phyloP scores from a whole-genome alignment of 306 rosid species.

The Mimosa pudica region DNA sequence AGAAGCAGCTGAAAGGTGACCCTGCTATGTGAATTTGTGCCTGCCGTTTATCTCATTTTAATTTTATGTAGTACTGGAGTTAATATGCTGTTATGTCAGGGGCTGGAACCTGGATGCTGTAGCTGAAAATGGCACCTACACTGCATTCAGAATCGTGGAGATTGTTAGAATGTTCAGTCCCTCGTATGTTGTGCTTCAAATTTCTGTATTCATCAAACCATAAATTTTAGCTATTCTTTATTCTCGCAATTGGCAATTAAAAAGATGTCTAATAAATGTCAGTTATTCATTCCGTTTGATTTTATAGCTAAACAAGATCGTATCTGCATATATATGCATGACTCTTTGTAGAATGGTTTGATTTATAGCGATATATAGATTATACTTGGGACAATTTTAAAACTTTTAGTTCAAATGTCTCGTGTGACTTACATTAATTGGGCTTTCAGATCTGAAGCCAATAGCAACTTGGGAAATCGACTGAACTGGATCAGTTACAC shows the following conservation, averaged over 20 bases:
- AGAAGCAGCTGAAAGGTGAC: too few relatives aligned
- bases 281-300: not conserved
- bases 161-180: too few relatives aligned
- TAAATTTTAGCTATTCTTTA: too few relatives aligned
- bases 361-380: conserved; percentile 15
- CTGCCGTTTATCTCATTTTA: too few relatives aligned
- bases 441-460: conserved; percentile 72
- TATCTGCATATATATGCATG: conserved; percentile 13
- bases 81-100: too few relatives aligned
- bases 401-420: conserved; percentile 30
- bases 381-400: not conserved
- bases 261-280: conserved; percentile 17
- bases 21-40: too few relatives aligned
- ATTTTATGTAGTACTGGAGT: too few relatives aligned
- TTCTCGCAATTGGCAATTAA: not conserved
- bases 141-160: too few relatives aligned
- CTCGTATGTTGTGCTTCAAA: too few relatives aligned
- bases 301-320: conserved; percentile 5
- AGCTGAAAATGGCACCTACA: too few relatives aligned
- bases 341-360: conserved; percentile 18
- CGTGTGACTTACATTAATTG: conserved; percentile 32
- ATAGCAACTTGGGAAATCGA: conserved; percentile 96
- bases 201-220: too few relatives aligned
- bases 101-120: too few relatives aligned
- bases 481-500: conserved; percentile 64